A percentile compares a stretch with the other conserved stretches of the same genome.
These are phyloP conservation scores for Wallacemonas collosoma DNA, from an alignment of 208 protist species.

Conservation along the genomic window DNA sequence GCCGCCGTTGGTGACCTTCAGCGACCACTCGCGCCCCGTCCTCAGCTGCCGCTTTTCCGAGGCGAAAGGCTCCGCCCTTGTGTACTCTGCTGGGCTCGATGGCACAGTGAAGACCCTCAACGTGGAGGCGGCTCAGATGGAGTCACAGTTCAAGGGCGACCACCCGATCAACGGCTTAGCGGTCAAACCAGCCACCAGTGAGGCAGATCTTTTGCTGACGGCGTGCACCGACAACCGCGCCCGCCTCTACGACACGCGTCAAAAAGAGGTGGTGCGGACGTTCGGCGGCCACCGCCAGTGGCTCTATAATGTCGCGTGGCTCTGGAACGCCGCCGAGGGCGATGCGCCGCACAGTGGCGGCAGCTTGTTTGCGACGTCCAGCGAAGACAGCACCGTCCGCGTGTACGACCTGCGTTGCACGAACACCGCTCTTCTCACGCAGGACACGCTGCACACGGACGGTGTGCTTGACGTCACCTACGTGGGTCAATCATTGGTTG, in stretches of 20 bases:
- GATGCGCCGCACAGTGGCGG: conserved; percentile 21
- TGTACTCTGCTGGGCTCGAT: conserved; percentile 80
- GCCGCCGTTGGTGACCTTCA: conserved; percentile 74
- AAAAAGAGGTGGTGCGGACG: conserved; percentile 51
- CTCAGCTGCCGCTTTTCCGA: conserved; percentile 70
- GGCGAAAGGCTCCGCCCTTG: conserved; percentile 29
- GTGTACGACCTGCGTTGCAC: conserved; percentile 78
- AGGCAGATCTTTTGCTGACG: conserved; percentile 62
- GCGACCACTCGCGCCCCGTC: conserved; percentile 80
- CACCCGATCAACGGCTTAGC: conserved; percentile 73
- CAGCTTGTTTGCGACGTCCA: conserved; percentile 64
- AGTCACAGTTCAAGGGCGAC: conserved; percentile 51
- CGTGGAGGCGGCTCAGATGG: conserved; percentile 49
- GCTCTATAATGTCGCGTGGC: conserved; percentile 79
- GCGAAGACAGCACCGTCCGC: conserved; percentile 73
- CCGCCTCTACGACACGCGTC: conserved; percentile 75
- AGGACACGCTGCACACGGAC: conserved; percentile 80
- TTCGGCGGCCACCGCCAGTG: conserved; percentile 84
- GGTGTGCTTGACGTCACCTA: conserved; percentile 82
- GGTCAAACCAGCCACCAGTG: conserved; percentile 40
- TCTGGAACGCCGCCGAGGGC: conserved; percentile 57
- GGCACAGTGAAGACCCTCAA: conserved; percentile 69
- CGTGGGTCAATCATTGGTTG: conserved; percentile 56
- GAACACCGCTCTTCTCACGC: conserved; percentile 57
- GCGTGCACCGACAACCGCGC: conserved; percentile 86